Evolutionary conservation across 2,329 filamentous ascomycete species (phyloP), one percentile per base, ranked within the genome.

Genomic region (Helicocarpus griseus): DNA sequence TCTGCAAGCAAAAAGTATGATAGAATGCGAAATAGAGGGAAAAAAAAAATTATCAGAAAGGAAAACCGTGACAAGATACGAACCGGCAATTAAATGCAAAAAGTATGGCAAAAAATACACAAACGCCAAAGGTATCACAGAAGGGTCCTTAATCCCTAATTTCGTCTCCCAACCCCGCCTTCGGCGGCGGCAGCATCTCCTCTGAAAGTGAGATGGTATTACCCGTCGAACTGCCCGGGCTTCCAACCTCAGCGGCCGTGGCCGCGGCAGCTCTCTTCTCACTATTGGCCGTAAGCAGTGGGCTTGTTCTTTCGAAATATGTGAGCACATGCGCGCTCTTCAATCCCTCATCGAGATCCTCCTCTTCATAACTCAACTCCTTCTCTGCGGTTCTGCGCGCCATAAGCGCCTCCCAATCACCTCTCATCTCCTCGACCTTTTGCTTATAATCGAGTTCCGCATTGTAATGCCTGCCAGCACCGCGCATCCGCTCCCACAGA

Each of bases 341-440:
- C 47, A 75, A 68, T 51, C 71, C 69, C 9, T 77, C 75, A 17
- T 75, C 71, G 5, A 64, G 66, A 45, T 72, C 69, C 8, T 63
- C 63, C 48, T 69, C 63, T 48, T 67, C 65, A 21, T 68, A 63
- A 8, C 64, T 61, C 33, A 56, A 61, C 41, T 70, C 70, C 63
- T 80, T 77, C 65, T 81, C 78, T 31, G 69, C 64, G 3, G 65
- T 58, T 60, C 76, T 77, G 53, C 71, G 68, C 22, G 73, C 70
- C 70, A 74, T 69, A 19, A 64, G 65, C 4, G 62, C 58, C 53
- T 82, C 79, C 69, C 76, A 78, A 56, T 79, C 74, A 28, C 74
- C 68, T 70, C 81, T 76, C 79, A 95, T 86, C 66, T 96, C 91
- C 60, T 83, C 78, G 56, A 96, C 86, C 77, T 89, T 90, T 66